Conservation (phyloP, 441 rosid genomes). For the Bruguiera hainesii region DNA sequence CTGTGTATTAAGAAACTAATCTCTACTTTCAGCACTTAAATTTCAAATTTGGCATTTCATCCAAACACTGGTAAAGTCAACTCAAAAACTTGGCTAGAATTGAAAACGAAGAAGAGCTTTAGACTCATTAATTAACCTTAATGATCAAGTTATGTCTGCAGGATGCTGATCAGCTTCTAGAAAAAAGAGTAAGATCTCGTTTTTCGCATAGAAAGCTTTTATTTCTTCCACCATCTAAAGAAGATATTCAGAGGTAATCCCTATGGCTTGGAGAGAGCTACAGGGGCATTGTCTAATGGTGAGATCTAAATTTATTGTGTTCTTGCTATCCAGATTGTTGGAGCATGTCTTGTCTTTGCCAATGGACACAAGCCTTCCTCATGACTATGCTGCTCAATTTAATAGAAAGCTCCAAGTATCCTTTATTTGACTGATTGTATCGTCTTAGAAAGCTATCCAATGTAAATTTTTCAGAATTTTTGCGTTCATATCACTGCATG, state of each 20-base stretch:
- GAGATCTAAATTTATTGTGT: slow-evolving; percentile 2
- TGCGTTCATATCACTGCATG: not conserved
- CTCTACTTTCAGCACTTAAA: slow-evolving; percentile 1
- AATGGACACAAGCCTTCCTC: slow-evolving; percentile 57
- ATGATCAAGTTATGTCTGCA: slow-evolving; percentile 28
- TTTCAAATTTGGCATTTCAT: not conserved
- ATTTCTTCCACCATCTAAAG: slow-evolving; percentile 78
- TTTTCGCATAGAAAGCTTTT: slow-evolving; percentile 82
- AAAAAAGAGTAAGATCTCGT: slow-evolving; percentile 94
- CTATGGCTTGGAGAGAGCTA: not conserved
- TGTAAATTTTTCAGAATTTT: not conserved
- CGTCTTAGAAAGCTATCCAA: not conserved
- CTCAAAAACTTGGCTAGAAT: not conserved
- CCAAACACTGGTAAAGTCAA: not conserved
- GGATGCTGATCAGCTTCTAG: slow-evolving; percentile 98
- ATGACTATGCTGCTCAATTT: slow-evolving; percentile 59
- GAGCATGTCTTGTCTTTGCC: slow-evolving; percentile 77
- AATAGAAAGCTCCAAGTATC: slow-evolving; percentile 74
- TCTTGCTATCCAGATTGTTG: slow-evolving; percentile 59
- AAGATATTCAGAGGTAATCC: slow-evolving; percentile 62
- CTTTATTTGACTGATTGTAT: slow-evolving; percentile 22
- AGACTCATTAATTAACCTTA: slow-evolving; percentile 1
- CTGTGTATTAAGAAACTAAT: slow-evolving; percentile 3
- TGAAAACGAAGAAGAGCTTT: not conserved
- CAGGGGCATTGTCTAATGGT: slow-evolving; percentile 21